Conservation (phyloP, 2,329 filamentous ascomycete species). For the Lecanoromycetidae sp. region DNA sequence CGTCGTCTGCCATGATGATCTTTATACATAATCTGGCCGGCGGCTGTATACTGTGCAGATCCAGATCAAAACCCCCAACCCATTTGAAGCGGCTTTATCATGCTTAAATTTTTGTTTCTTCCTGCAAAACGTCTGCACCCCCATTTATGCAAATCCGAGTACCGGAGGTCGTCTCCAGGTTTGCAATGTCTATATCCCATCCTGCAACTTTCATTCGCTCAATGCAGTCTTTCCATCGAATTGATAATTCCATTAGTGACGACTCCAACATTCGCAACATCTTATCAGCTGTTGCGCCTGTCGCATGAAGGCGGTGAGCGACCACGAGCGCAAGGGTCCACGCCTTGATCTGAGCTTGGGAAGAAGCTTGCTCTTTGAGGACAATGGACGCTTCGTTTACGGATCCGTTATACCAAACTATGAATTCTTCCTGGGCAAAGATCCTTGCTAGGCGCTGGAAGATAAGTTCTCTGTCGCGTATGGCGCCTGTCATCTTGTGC, state of each 20-base stretch:
- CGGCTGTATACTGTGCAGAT: background rate
- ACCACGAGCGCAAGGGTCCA: slow-evolving; percentile 50
- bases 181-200: slow-evolving; percentile 54
- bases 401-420: slow-evolving; percentile 45
- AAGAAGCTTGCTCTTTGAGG: slow-evolving; percentile 46
- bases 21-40: background rate
- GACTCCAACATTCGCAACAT: slow-evolving; percentile 27
- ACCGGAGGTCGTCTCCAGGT: slow-evolving; percentile 54
- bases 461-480: slow-evolving; percentile 26
- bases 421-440: slow-evolving; percentile 44
- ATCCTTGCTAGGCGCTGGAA: slow-evolving; percentile 38
- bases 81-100: slow-evolving; percentile 1
- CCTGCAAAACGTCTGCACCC: slow-evolving; percentile 3
- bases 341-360: slow-evolving; percentile 43
- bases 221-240: slow-evolving; percentile 36
- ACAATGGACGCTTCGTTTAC: slow-evolving; percentile 43
- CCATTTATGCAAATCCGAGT: slow-evolving; percentile 26
- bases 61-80: background rate
- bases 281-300: slow-evolving; percentile 18
- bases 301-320: slow-evolving; percentile 23
- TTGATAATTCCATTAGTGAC: slow-evolving; percentile 28
- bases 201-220: slow-evolving; percentile 37
- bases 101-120: background rate
- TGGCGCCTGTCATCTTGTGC: slow-evolving; percentile 17
- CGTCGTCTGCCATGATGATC: background rate